A percentile compares a stretch with the other conserved stretches of the same genome.
These are phyloP conservation scores for Aspergillus nidulans DNA, from an alignment of 495 filamentous ascomycete genomes.

Conservation along the genomic window DNA sequence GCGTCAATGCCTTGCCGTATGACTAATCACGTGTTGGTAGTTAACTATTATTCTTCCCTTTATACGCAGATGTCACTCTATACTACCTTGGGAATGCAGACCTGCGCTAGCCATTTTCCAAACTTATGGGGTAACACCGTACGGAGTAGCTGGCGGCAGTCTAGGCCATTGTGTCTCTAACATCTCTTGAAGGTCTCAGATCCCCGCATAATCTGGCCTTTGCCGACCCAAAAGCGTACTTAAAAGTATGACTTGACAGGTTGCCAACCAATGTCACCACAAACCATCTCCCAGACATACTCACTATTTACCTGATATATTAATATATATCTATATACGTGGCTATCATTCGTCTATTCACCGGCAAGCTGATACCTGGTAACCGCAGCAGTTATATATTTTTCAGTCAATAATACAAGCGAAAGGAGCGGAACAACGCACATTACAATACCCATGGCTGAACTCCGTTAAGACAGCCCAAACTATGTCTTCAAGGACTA, in stretches of 20 bases:
- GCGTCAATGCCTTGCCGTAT: constrained; percentile 20
- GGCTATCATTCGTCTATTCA: neutral
- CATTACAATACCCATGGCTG: constrained; percentile 2
- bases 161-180: neutral
- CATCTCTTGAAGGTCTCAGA: neutral
- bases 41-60: neutral
- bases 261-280: neutral
- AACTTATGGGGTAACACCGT: too few relatives aligned
- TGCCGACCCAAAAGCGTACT: neutral
- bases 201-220: neutral
- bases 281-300: constrained; percentile 7
- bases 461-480: neutral
- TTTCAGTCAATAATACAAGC: neutral
- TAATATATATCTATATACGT: neutral
- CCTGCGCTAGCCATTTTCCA: too few relatives aligned
- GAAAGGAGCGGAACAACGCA: neutral
- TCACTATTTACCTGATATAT: neutral
- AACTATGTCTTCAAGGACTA: constrained; percentile 44
- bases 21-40: neutral
- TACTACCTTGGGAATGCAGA: too few relatives aligned
- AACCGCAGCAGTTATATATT: neutral
- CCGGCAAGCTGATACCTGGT: neutral
- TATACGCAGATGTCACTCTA: too few relatives aligned
- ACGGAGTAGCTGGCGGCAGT: too few relatives aligned
- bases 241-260: neutral